phyloP scores from a whole-genome alignment of 345 rosid genomes.

The Citrus inodora region DNA sequence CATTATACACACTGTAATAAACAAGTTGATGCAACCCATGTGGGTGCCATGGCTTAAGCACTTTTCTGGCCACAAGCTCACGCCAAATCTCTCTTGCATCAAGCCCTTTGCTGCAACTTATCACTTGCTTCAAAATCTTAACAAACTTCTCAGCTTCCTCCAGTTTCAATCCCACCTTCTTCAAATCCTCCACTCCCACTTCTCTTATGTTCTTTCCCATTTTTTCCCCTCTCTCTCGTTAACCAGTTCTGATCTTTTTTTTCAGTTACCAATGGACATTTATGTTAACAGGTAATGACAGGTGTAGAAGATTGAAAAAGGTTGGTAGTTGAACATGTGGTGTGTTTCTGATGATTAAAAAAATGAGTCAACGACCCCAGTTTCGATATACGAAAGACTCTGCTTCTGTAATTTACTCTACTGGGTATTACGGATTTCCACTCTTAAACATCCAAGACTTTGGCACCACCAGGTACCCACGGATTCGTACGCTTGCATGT shows the following conservation, averaged over 20 bases:
- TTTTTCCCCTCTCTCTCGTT: conserved; percentile 1
- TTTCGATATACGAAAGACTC: neutral
- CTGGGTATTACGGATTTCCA: neutral
- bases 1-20: conserved; percentile 58
- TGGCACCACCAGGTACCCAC: no score
- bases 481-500: no score
- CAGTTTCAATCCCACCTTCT: conserved; percentile 43
- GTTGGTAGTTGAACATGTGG: neutral
- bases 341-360: neutral
- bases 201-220: conserved; percentile 37
- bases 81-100: conserved; percentile 68
- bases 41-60: conserved; percentile 70
- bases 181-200: conserved; percentile 48
- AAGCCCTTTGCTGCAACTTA: conserved; percentile 13
- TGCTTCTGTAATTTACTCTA: neutral
- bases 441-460: neutral
- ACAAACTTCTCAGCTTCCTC: conserved; percentile 45
- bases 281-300: no score
- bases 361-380: neutral
- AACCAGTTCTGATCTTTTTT: neutral
- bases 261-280: neutral
- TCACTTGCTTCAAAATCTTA: conserved; percentile 26
- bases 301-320: neutral
- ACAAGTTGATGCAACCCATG: conserved; percentile 70
- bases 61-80: conserved; percentile 37